Percentiles rank a stretch among this genome's conserved stretches.
phyloP scores from a whole-genome alignment of 2,329 filamentous ascomycete genomes.

The Graphilbum sp. region DNA sequence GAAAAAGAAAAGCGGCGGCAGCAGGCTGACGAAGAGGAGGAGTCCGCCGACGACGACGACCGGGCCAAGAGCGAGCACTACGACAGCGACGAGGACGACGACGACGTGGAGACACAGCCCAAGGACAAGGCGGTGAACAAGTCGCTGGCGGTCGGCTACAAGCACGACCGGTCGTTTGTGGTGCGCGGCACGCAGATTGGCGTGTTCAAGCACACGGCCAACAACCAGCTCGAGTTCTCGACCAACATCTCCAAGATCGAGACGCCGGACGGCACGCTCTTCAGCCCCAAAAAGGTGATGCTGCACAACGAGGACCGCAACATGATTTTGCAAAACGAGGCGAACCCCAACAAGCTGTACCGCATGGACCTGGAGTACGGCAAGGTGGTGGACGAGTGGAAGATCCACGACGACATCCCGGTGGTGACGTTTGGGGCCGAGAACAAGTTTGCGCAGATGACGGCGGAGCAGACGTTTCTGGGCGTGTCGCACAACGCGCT shows the following conservation, averaged over 20 bases:
- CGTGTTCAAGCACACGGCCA: slow-evolving; percentile 89
- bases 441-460: slow-evolving; percentile 98
- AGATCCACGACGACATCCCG: slow-evolving; percentile 88
- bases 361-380: slow-evolving; percentile 97
- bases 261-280: slow-evolving; percentile 71
- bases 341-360: slow-evolving; percentile 80
- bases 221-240: slow-evolving; percentile 87
- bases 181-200: slow-evolving; percentile 96
- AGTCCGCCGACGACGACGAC: slow-evolving; percentile 41
- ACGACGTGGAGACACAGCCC: slow-evolving; percentile 58
- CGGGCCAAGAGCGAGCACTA: slow-evolving; percentile 39
- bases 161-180: slow-evolving; percentile 92
- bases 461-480: slow-evolving; percentile 83
- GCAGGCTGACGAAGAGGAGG: slow-evolving; percentile 34
- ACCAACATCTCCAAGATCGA: slow-evolving; percentile 95
- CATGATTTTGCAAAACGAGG: slow-evolving; percentile 70
- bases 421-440: slow-evolving; percentile 86
- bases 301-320: slow-evolving; percentile 79
- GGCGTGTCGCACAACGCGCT: slow-evolving; percentile 86
- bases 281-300: slow-evolving; percentile 95
- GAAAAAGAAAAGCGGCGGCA: slow-evolving; percentile 24
- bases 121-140: slow-evolving; percentile 68
- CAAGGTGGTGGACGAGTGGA: slow-evolving; percentile 98
- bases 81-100: slow-evolving; percentile 49
- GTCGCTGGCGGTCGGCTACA: slow-evolving; percentile 90